Evolutionary conservation across 2,329 filamentous ascomycete species (phyloP), one percentile per base, ranked within the genome.

Genomic region (Pezicula carpinea): DNA sequence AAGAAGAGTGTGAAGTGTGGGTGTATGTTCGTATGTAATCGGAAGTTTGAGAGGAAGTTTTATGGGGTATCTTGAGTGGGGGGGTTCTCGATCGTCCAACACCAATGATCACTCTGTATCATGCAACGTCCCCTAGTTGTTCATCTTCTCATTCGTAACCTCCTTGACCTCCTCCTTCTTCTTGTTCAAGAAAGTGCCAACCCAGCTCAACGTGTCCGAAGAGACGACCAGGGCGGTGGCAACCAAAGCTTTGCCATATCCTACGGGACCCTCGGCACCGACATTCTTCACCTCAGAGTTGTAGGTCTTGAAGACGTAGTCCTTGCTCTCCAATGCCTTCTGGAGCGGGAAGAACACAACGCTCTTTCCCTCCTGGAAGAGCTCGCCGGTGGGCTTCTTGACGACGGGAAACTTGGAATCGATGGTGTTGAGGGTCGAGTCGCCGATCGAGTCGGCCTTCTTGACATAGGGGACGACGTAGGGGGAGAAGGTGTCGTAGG

Each of bases 381-480:
- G 74, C 65, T 88, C 83, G 54, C 77, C 73, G 21, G 86, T 87
- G 43, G 87, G 82, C 69, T 89, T 85, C 73, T 85, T 88, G 65
- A 92, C 76, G 50, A 79, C 74, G 44, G 87, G 87, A 65, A 90
- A 85, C 53, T 73, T 78, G 65, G 79, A 70, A 56, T 92, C 87
- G 58, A 92, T 72, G 61, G 77, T 80, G 59, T 68, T 72, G 54
- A 92, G 75, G n/a, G 84, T 80, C 64, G 80, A 75, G 67, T 89
- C 83, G 55, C 85, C 87, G 44, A 95, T 70, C 49, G 79, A 70
- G 66, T 97, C 93, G 62, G 83, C 91, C 67, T 84, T 89, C 65
- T 81, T 75, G 55, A 95, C 79, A 69, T 96, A 96, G 1, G 92
- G 91, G 44, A 83, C 83, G 53, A 95, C 79, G 66, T 88, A 93